Conservation (phyloP, 2,329 filamentous ascomycete species). For the Ophioceras dolichostomum region DNA sequence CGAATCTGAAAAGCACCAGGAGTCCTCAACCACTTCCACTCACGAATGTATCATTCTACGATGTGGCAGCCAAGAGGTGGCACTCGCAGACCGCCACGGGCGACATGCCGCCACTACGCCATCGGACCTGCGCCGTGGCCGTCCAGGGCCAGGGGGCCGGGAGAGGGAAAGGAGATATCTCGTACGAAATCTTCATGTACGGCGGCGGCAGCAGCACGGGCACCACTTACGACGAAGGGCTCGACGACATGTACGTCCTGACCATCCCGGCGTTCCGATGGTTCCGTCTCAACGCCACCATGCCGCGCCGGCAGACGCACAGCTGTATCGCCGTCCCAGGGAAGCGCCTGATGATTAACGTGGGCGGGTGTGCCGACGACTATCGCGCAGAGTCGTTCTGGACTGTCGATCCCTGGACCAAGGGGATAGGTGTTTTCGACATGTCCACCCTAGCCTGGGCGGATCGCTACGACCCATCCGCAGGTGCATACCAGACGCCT, state of each 20-base stretch:
- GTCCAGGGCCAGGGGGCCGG: slow-evolving; percentile 3
- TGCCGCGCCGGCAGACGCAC: slow-evolving; percentile 14
- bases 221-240: slow-evolving; percentile 9
- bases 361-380: slow-evolving; percentile 16
- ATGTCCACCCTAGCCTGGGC: slow-evolving; percentile 23
- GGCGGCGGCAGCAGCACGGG: slow-evolving; percentile 14
- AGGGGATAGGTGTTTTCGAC: slow-evolving; percentile 26
- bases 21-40: slow-evolving; percentile 9
- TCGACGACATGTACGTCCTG: slow-evolving; percentile 20
- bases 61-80: slow-evolving; percentile 20
- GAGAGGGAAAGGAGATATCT: background rate
- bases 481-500: slow-evolving; percentile 6
- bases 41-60: slow-evolving; percentile 15
- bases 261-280: slow-evolving; percentile 24
- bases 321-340: slow-evolving; percentile 18
- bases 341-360: slow-evolving; percentile 23
- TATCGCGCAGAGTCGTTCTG: slow-evolving; percentile 9
- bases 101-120: slow-evolving; percentile 11
- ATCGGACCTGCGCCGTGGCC: slow-evolving; percentile 20
- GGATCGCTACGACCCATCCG: slow-evolving; percentile 19
- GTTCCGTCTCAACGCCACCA: slow-evolving; percentile 15
- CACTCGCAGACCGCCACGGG: slow-evolving; percentile 20
- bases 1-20: background rate
- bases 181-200: slow-evolving; percentile 18
- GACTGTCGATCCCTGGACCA: slow-evolving; percentile 19